phyloP scores from a whole-genome alignment of 257 asterid genomes.

The Forsythia viridissima region DNA sequence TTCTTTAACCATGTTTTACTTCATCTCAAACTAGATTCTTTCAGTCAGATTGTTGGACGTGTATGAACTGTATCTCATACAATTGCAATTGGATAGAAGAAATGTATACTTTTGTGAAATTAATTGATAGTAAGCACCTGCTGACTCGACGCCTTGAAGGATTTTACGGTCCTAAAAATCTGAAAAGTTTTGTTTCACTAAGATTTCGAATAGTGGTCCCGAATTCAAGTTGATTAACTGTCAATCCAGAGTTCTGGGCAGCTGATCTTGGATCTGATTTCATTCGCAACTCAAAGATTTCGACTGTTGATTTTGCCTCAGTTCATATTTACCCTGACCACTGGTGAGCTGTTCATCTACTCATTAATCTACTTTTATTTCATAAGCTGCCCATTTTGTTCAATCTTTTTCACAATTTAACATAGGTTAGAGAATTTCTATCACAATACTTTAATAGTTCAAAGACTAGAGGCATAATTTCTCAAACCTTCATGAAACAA shows the following conservation, averaged over 20 bases:
- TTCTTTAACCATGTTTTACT: too few species aligned
- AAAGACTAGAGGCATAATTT: neutral
- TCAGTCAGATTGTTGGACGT: too few species aligned
- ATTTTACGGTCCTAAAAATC: slow-evolving; percentile 86
- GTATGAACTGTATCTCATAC: slow-evolving; percentile 15
- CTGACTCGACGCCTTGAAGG: slow-evolving; percentile 97
- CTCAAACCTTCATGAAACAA: neutral
- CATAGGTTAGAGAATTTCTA: neutral
- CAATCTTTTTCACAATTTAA: neutral
- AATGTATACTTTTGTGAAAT: slow-evolving; percentile 80
- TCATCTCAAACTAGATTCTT: too few species aligned
- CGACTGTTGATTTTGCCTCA: slow-evolving; percentile 91
- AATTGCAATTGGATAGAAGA: slow-evolving; percentile 92
- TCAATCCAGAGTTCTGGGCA: slow-evolving; percentile 93
- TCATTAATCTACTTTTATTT: slow-evolving; percentile 1
- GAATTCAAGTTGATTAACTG: slow-evolving; percentile 35
- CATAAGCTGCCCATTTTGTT: neutral
- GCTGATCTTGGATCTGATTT: slow-evolving; percentile 92
- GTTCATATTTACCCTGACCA: slow-evolving; percentile 96
- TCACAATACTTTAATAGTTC: neutral
- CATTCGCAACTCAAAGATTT: slow-evolving; percentile 76
- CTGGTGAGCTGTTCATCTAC: slow-evolving; percentile 54
- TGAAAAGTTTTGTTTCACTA: slow-evolving; percentile 32
- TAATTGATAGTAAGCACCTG: slow-evolving; percentile 83
- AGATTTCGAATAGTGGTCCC: too few species aligned